Base-by-base conservation (phyloP, 2,329 filamentous ascomycete genomes). In the Paracamarosporium sp. region DNA sequence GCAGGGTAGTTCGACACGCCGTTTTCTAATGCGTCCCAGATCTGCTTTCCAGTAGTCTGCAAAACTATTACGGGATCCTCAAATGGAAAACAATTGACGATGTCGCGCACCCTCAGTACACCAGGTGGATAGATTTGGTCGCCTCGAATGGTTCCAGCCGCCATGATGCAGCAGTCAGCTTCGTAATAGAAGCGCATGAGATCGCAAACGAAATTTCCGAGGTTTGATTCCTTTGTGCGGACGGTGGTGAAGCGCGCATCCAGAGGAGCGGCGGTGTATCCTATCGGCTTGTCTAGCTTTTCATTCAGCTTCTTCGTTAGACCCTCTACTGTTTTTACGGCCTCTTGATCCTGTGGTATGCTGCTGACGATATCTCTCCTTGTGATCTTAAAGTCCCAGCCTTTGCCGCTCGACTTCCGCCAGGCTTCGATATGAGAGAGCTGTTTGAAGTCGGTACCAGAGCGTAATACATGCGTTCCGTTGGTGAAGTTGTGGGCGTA, bases 121-220 rank as follows among this genome's bases (percentile, higher is more conserved):
- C 93, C 93, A 0, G 92, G 91, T 0, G 92, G 88, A 67, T 96
- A 97, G 30, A 97, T 88, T 74, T 95, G 91, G 70, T 97, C 93
- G 1, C 92, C 93, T 13, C 93, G 86, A 52, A 96, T 92, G 0
- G 93, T 96, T 0, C 93, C 93, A 0, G 90, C 85, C 0, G 91
- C 92, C 88, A 96, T 95, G 61, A 96, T 82, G 28, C 88, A 86
- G 71, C 92, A 96, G 66, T 97, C 93, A 0, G 91, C 88, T 5
- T 83, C 79, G 72, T 97, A 92, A 71, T 96, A 90, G 60, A 87
- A 87, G 7, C 92, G 86, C 92, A 97, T 96, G 24, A 97, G 84
- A 72, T 97, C 93, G 76, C 91, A 95, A 3, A 96, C 90, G 74
- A 96, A 96, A 76, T 97, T 97, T 1, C 90, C 92, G 13, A 96